Percentiles rank a stretch among this genome's conserved stretches.
phyloP scores from a whole-genome alignment of 768 basidiomycete species.

The Boletus sp. region DNA sequence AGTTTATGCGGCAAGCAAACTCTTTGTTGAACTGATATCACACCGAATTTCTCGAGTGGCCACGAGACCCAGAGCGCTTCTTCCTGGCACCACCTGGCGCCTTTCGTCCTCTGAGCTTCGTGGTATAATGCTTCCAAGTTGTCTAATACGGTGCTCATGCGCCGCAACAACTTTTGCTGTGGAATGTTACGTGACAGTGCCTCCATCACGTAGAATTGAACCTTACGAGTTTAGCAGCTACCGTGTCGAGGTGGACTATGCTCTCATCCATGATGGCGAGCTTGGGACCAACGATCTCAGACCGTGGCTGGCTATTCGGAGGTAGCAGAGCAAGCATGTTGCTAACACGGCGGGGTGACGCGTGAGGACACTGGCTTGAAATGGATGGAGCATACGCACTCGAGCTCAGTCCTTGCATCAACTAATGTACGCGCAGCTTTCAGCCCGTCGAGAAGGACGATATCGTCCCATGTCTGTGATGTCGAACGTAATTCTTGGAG shows the following conservation, averaged over 20 bases:
- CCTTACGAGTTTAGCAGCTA: constrained; percentile 66
- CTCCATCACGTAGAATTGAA: not conserved
- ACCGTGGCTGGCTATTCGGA: constrained; percentile 50
- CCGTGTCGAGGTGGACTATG: constrained; percentile 55
- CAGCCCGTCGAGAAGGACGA: constrained; percentile 76
- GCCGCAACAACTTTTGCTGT: constrained; percentile 70
- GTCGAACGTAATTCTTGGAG: constrained; percentile 66
- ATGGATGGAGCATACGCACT: constrained; percentile 52
- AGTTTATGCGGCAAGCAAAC: not conserved
- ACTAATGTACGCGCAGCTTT: constrained; percentile 70
- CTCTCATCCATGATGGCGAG: constrained; percentile 65
- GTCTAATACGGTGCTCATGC: constrained; percentile 63
- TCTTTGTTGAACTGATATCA: constrained; percentile 9
- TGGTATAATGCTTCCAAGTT: constrained; percentile 59
- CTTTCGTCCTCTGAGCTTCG: constrained; percentile 71
- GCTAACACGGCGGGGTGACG: constrained; percentile 34
- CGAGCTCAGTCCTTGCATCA: constrained; percentile 80
- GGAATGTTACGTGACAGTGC: not conserved
- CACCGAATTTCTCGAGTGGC: constrained; percentile 79
- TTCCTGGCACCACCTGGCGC: constrained; percentile 65
- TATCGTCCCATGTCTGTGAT: constrained; percentile 78
- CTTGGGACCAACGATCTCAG: constrained; percentile 62
- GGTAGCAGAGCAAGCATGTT: constrained; percentile 62
- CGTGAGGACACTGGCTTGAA: not conserved
- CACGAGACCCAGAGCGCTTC: constrained; percentile 83